These are phyloP conservation scores for Pichia sp. DNA, from an alignment of 1,139 yeast genomes.

Conservation along the genomic window DNA sequence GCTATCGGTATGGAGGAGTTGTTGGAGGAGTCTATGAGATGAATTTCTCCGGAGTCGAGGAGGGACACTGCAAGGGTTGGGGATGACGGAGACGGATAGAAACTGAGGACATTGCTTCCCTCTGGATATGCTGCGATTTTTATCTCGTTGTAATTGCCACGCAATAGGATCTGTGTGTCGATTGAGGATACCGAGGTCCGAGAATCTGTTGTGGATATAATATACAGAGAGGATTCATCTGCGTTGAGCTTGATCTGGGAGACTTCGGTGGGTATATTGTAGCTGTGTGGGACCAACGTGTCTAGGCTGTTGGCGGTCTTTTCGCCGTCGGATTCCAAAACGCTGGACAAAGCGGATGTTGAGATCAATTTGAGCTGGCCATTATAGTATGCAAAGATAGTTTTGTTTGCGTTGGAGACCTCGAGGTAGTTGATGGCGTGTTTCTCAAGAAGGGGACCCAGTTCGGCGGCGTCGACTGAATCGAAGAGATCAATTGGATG, in stretches of 20 bases:
- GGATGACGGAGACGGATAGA: slow-evolving; percentile 11
- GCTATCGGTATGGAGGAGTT: not conserved
- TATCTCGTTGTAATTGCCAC: slow-evolving; percentile 12
- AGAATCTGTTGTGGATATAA: slow-evolving; percentile 7
- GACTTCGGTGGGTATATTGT: slow-evolving; percentile 15
- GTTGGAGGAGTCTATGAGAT: slow-evolving; percentile 5
- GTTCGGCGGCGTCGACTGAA: slow-evolving; percentile 2
- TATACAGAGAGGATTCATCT: slow-evolving; percentile 13
- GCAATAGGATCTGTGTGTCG: slow-evolving; percentile 10
- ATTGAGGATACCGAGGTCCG: slow-evolving; percentile 5
- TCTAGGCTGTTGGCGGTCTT: not conserved
- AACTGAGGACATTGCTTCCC: slow-evolving; percentile 4
- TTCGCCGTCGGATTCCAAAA: slow-evolving; percentile 16
- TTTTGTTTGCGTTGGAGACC: slow-evolving; percentile 19
- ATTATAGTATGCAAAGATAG: slow-evolving; percentile 22
- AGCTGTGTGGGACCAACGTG: slow-evolving; percentile 13
- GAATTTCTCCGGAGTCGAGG: slow-evolving; percentile 11
- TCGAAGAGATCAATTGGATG: slow-evolving; percentile 23
- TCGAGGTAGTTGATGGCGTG: slow-evolving; percentile 21
- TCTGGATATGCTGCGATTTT: not conserved
- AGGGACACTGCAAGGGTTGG: slow-evolving; percentile 4
- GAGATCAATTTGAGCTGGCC: slow-evolving; percentile 20
- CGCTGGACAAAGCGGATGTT: slow-evolving; percentile 21
- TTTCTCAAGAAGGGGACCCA: slow-evolving; percentile 3
- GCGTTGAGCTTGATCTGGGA: slow-evolving; percentile 18